Percentiles rank a stretch among this genome's conserved stretches.
Evolutionary conservation across 768 basidiomycete genomes (phyloP).

Genomic region (Astraeus odoratus): DNA sequence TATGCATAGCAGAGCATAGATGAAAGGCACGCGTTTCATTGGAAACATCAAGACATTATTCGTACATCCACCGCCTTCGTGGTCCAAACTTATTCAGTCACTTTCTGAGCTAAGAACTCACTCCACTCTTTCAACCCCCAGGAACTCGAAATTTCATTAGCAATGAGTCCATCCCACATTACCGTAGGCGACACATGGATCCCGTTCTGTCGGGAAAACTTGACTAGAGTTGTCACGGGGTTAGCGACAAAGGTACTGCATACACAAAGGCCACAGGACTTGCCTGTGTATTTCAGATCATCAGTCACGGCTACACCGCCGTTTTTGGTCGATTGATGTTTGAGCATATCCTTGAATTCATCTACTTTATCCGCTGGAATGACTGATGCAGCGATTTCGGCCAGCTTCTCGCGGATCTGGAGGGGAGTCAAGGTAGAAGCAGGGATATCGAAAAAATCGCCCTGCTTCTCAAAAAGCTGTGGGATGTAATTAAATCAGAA

Average conservation of each 20-base stretch:
- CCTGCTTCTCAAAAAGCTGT: constrained; percentile 72
- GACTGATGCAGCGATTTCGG: constrained; percentile 47
- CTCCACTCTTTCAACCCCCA: constrained; percentile 83
- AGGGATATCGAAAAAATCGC: constrained; percentile 76
- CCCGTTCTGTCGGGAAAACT: constrained; percentile 84
- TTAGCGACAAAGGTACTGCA: background rate
- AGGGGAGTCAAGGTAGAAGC: constrained; percentile 56
- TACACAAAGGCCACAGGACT: constrained; percentile 20
- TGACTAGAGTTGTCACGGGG: constrained; percentile 47
- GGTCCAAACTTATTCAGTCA: constrained; percentile 33
- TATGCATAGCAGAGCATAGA: no score
- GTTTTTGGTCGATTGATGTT: constrained; percentile 39
- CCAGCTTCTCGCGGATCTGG: constrained; percentile 71
- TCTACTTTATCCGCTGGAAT: constrained; percentile 44
- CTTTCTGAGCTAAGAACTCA: constrained; percentile 60
- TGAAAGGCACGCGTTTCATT: no score
- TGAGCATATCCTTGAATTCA: constrained; percentile 55
- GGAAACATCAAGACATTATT: no score
- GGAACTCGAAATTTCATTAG: constrained; percentile 66
- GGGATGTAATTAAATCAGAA: background rate
- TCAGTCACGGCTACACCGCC: constrained; percentile 79
- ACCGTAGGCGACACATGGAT: constrained; percentile 87
- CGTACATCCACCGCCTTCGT: no score
- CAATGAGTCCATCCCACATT: constrained; percentile 70
- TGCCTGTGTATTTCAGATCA: constrained; percentile 86